Conservation (phyloP, 371 early-diverging fungal species). For the Circinella minor region DNA sequence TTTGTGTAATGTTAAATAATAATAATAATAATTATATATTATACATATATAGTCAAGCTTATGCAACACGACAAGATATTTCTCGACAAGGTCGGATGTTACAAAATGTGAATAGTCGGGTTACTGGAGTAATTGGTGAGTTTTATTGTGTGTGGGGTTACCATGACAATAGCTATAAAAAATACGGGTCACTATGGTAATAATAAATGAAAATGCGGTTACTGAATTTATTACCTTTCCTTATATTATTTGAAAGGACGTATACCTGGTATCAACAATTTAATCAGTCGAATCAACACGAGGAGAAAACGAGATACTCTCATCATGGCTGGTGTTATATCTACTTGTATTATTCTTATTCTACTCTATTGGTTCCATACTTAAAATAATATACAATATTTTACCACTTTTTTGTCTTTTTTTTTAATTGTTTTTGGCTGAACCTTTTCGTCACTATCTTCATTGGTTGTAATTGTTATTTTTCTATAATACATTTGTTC, state of each 20-base stretch:
- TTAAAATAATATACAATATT: slow-evolving; percentile 18
- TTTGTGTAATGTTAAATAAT: neutral
- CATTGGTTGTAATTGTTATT: too few species aligned
- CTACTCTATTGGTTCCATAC: slow-evolving; percentile 54
- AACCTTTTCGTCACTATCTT: too few species aligned
- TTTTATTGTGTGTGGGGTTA: neutral
- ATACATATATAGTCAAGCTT: slow-evolving; percentile 57
- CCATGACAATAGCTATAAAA: too few species aligned
- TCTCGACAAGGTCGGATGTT: slow-evolving; percentile 58
- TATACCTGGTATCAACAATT: slow-evolving; percentile 67
- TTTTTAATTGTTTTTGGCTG: too few species aligned
- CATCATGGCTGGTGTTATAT: slow-evolving; percentile 68
- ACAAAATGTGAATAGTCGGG: slow-evolving; percentile 50
- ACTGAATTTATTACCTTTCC: neutral
- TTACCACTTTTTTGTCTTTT: too few species aligned
- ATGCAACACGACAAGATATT: slow-evolving; percentile 62
- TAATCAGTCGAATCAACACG: slow-evolving; percentile 67
- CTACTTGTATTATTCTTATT: slow-evolving; percentile 62
- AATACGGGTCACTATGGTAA: too few species aligned
- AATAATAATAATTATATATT: neutral
- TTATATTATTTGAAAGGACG: slow-evolving; percentile 29
- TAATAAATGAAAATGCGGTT: neutral
- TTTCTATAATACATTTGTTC: too few species aligned
- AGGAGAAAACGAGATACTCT: slow-evolving; percentile 66
- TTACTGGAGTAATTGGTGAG: slow-evolving; percentile 58